Percentiles rank a stretch among this genome's conserved stretches.
Conservation (phyloP, 495 filamentous ascomycete species). For the Aspergillus indologenus region DNA sequence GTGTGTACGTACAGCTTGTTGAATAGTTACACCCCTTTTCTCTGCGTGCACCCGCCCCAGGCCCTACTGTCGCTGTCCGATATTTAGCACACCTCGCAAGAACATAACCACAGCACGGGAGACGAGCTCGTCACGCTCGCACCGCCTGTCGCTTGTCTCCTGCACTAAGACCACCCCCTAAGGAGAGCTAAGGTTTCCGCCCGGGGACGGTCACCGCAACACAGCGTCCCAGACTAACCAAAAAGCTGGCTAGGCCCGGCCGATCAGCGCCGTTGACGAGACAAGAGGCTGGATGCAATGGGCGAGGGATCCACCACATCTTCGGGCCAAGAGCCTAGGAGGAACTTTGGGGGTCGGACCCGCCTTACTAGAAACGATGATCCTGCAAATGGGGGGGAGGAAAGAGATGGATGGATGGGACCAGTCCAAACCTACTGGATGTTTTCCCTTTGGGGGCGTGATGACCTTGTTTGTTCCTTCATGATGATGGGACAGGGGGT, state of each 20-base stretch:
- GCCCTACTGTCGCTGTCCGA: no score
- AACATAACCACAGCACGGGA: neutral
- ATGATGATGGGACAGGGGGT: neutral
- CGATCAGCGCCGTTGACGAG: slow-evolving; percentile 16
- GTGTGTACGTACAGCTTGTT: no score
- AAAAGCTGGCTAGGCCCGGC: neutral
- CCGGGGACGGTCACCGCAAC: slow-evolving; percentile 1
- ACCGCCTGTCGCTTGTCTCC: no score
- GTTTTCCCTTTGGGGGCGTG: neutral
- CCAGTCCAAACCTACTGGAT: neutral
- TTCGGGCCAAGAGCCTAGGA: slow-evolving; percentile 3
- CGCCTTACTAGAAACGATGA: neutral
- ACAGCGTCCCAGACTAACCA: neutral
- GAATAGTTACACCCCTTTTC: no score
- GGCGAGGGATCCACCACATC: slow-evolving; percentile 11
- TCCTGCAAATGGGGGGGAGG: slow-evolving; percentile 7
- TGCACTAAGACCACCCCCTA: no score
- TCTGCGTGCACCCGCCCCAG: no score
- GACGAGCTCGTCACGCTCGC: neutral
- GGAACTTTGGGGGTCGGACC: slow-evolving; percentile 6
- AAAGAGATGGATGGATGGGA: no score
- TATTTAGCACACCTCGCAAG: no score
- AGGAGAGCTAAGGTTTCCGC: neutral
- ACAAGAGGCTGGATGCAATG: slow-evolving; percentile 6
- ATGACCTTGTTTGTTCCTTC: neutral